Evolutionary conservation across 1,139 yeast species (phyloP).

Genomic region (Pichia sp.): DNA sequence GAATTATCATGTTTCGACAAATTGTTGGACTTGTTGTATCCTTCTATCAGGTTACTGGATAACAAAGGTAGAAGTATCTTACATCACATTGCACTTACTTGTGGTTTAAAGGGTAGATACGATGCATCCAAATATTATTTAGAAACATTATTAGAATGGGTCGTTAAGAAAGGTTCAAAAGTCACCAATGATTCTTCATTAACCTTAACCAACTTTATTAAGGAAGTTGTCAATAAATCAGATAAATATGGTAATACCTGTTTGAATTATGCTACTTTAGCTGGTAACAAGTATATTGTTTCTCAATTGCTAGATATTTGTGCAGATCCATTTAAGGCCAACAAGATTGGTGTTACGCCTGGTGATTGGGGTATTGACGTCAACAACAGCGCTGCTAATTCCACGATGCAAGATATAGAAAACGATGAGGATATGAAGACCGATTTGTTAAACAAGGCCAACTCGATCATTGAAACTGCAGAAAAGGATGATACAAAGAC

Average conservation of each 20-base stretch:
- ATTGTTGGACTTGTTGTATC: constrained; percentile 70
- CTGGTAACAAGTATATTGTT: constrained; percentile 79
- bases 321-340: constrained; percentile 77
- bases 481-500: not conserved
- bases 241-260: constrained; percentile 90
- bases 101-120: constrained; percentile 68
- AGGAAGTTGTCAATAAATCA: constrained; percentile 67
- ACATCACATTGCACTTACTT: constrained; percentile 85
- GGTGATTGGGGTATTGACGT: constrained; percentile 68
- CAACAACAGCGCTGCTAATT: constrained; percentile 12
- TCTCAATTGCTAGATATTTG: constrained; percentile 81
- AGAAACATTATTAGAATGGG: constrained; percentile 77
- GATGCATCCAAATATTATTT: constrained; percentile 75
- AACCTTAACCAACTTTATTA: constrained; percentile 59
- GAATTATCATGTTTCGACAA: constrained; percentile 74
- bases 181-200: constrained; percentile 37
- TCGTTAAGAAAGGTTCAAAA: constrained; percentile 53
- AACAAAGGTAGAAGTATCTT: constrained; percentile 79
- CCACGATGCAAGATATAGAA: constrained; percentile 1
- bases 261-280: constrained; percentile 85
- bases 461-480: not conserved
- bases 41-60: constrained; percentile 74
- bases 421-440: not conserved
- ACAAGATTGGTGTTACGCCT: constrained; percentile 84
- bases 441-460: not conserved